phyloP scores from a whole-genome alignment of 176 grass and related monocot genomes.

The Carex littledalei region DNA sequence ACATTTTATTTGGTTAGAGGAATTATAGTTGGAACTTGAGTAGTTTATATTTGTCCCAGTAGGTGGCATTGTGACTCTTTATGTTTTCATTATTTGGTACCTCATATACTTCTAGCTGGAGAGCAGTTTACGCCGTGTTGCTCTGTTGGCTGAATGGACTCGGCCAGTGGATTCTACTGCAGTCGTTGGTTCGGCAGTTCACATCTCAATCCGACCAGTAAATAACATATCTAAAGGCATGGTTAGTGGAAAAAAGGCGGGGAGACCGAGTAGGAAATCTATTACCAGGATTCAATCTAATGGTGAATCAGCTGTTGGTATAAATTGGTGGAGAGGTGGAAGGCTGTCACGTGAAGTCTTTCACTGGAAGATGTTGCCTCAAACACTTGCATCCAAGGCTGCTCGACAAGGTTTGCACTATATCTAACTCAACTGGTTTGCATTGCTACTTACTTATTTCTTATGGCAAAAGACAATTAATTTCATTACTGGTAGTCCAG shows the following conservation, averaged over 20 bases:
- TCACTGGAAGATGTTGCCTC: constrained; percentile 90
- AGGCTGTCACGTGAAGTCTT: constrained; percentile 75
- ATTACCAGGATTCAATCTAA: constrained; percentile 26
- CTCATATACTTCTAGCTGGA: constrained; percentile 52
- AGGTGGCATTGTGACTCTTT: neutral
- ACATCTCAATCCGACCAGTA: constrained; percentile 52
- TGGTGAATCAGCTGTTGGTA: constrained; percentile 54
- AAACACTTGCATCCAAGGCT: constrained; percentile 50
- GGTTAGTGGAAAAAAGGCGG: constrained; percentile 50
- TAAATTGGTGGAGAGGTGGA: constrained; percentile 97
- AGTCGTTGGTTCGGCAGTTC: constrained; percentile 81
- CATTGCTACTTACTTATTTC: neutral
- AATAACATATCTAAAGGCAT: constrained; percentile 31
- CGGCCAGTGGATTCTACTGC: constrained; percentile 80
- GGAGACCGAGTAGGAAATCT: constrained; percentile 44
- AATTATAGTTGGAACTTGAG: neutral
- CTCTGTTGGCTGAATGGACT: constrained; percentile 63
- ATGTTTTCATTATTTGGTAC: constrained; percentile 1
- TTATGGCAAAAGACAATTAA: neutral
- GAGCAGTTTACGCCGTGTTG: constrained; percentile 64
- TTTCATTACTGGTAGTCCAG: constrained; percentile 7
- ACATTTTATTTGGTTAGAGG: constrained; percentile 14
- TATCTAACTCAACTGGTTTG: neutral
- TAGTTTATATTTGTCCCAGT: neutral
- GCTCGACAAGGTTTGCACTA: constrained; percentile 76